Evolutionary conservation across 495 filamentous ascomycete species (phyloP), one percentile per base, ranked within the genome.

Genomic region (Evernia prunastri): DNA sequence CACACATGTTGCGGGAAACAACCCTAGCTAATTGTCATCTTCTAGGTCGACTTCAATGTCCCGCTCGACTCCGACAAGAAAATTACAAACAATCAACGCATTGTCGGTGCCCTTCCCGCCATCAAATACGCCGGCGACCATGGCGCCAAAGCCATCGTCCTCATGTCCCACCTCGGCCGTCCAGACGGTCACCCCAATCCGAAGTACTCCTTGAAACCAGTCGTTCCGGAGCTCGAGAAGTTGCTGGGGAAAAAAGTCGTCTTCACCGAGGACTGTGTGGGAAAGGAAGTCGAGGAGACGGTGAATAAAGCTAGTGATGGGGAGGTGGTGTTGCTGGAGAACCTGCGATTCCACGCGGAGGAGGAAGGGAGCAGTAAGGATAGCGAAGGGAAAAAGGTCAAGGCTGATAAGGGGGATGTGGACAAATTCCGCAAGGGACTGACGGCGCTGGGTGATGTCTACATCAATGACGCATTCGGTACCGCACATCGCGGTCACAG

Each of bases 131-230:
- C 94, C 75, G 81, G 92, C 73, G 91, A 97, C 69, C 74, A 97
- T 79, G 89, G 89, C 69, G 95, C 95, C 73, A 97, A 96, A 81
- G 85, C 93, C 60, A 91, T 99, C 42, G 81, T 97, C 72, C 84
- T 99, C 73, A 97, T 97, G 95, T 97, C 94, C 73, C 94, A 99
- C 81, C 87, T 99, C 51, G 94, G 94, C 68, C 93, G 94, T 42
- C 94, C 94, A 63, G 87, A 97, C 70, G 94, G 94, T 73, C 87
- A 94, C 79, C 78, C 74, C 73, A 91, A 92, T 78, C 79, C 86
- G 69, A 97, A 97, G 81, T 97, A 96, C 86, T 91, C 87, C 74
- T 81, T 99, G 68, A 88, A 92, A 82, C 92, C 93, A 59, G 89
- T 99, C 58, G 87, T 92, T 6, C 82, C 91, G 25, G 92, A 95